These are phyloP conservation scores for Malus sylvestris DNA, from an alignment of 306 rosid genomes.

Conservation along the genomic window DNA sequence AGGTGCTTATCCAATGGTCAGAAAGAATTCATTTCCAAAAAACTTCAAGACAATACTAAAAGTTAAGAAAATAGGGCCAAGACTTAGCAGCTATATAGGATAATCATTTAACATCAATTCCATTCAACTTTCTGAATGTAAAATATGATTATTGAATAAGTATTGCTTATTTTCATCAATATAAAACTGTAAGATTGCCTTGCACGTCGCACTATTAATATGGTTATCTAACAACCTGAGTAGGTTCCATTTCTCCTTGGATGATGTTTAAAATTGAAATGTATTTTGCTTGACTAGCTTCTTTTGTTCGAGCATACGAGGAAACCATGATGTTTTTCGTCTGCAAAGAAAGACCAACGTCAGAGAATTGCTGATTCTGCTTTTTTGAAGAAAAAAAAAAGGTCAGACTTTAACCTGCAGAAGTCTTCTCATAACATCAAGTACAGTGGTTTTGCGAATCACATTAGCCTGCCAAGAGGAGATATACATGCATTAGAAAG, in stretches of 20 bases:
- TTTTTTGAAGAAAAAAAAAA: not conserved
- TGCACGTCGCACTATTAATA: not conserved
- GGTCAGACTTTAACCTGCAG: constrained; percentile 57
- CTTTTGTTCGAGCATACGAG: constrained; percentile 95
- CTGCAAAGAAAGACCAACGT: constrained; percentile 39
- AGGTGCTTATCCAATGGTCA: not conserved
- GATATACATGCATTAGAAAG: constrained; percentile 7
- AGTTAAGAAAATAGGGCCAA: not conserved
- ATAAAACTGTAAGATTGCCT: not conserved
- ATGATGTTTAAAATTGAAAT: constrained; percentile 95
- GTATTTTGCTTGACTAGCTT: constrained; percentile 98
- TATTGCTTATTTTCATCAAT: not conserved
- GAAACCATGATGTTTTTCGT: constrained; percentile 98
- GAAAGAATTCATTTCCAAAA: not conserved
- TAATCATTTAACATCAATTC: not conserved
- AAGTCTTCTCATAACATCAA: constrained; percentile 98
- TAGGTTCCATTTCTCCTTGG: constrained; percentile 99
- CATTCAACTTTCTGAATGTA: not conserved
- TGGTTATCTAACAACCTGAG: constrained; percentile 54
- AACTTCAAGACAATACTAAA: not conserved
- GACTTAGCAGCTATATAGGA: not conserved
- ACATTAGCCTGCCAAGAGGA: constrained; percentile 71
- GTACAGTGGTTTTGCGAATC: constrained; percentile 95
- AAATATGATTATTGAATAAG: not conserved
- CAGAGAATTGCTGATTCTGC: constrained; percentile 8